Percentiles rank a stretch among this genome's conserved stretches.
These are phyloP conservation scores for Tetrahymena malaccensis DNA, from an alignment of 73 alveolate species.

Conservation along the genomic window DNA sequence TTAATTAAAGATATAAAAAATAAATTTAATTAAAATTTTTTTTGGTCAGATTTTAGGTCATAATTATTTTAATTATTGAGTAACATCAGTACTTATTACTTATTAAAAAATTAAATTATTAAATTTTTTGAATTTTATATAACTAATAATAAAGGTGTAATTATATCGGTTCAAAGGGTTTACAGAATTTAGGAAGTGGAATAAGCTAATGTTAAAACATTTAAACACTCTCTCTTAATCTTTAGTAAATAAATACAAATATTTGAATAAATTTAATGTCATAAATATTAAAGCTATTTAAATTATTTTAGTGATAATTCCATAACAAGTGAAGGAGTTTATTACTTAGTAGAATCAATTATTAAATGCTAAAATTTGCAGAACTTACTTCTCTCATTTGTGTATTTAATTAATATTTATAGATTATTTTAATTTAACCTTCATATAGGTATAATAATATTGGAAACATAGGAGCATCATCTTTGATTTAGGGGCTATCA, in stretches of 20 bases:
- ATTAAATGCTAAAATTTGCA: not conserved
- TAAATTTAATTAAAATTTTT: too few species aligned
- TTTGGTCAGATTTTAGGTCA: too few species aligned
- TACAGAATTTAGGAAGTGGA: not conserved
- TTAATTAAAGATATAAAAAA: too few species aligned
- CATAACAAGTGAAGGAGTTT: not conserved
- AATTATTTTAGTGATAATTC: not conserved
- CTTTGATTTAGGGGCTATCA: not conserved
- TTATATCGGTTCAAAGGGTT: not conserved
- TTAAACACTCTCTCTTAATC: not conserved
- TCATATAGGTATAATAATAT: not conserved
- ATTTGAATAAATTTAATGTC: not conserved
- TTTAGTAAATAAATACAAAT: not conserved
- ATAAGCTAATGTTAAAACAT: not conserved
- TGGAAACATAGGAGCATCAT: not conserved
- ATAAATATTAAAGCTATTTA: too few species aligned
- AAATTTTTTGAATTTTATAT: too few species aligned
- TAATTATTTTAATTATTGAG: too few species aligned
- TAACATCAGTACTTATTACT: too few species aligned
- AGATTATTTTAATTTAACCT: not conserved
- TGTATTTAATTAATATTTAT: not conserved
- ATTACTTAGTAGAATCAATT: not conserved
- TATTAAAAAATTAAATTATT: too few species aligned
- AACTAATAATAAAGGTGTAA: not conserved
- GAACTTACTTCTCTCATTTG: not conserved